Conservation (phyloP, 352 stramenopile species). For the Globisporangium orthogonon region DNA sequence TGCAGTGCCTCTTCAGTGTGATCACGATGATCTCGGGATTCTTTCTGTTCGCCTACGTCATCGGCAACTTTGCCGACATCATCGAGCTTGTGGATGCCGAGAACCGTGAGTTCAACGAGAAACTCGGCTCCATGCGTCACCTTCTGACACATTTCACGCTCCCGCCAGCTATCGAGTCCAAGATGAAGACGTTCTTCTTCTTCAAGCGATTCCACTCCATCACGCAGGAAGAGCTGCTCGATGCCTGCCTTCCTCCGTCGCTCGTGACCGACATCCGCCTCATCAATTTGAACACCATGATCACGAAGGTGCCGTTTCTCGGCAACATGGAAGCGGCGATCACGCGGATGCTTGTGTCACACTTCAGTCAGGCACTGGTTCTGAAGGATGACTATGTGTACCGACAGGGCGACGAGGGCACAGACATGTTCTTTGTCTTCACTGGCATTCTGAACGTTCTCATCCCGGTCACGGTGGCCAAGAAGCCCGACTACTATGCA, state of each 20-base stretch:
- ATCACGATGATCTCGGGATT: slow-evolving; percentile 33
- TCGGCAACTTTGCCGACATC: slow-evolving; percentile 42
- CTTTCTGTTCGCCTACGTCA: slow-evolving; percentile 41
- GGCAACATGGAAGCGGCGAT: slow-evolving; percentile 34
- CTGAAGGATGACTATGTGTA: slow-evolving; percentile 36
- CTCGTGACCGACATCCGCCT: slow-evolving; percentile 49
- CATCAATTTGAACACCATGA: slow-evolving; percentile 42
- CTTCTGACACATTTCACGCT: slow-evolving; percentile 36
- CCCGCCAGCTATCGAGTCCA: slow-evolving; percentile 21
- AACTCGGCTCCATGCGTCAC: slow-evolving; percentile 33
- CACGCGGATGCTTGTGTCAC: slow-evolving; percentile 45
- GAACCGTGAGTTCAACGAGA: slow-evolving; percentile 44
- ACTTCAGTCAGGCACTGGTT: slow-evolving; percentile 39
- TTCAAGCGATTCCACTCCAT: slow-evolving; percentile 53
- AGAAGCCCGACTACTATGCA: slow-evolving; percentile 1
- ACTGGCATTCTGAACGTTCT: slow-evolving; percentile 35
- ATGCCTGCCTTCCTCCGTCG: slow-evolving; percentile 36
- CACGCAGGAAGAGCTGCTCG: slow-evolving; percentile 39
- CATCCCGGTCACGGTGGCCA: slow-evolving; percentile 8
- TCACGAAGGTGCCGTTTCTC: slow-evolving; percentile 49
- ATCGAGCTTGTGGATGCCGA: slow-evolving; percentile 39
- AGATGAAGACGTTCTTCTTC: slow-evolving; percentile 43
- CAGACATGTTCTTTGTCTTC: slow-evolving; percentile 63
- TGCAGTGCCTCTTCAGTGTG: slow-evolving; percentile 33
- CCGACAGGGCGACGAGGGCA: slow-evolving; percentile 34